Evolutionary conservation across 345 rosid genomes (phyloP).

Genomic region (Sisymbrium irio): DNA sequence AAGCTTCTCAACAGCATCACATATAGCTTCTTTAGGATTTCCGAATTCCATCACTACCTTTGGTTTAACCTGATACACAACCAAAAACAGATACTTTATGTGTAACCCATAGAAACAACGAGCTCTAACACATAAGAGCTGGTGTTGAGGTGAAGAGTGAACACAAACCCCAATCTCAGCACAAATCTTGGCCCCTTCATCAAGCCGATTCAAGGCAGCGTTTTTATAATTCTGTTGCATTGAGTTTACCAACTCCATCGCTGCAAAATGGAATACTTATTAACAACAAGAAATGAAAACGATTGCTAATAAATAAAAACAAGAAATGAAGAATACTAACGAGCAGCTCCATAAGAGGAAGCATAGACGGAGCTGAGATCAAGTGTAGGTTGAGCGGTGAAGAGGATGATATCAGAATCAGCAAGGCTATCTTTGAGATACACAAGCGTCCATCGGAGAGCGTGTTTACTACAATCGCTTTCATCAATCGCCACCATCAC

Average conservation of each 20-base stretch:
- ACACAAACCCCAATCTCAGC: conserved; percentile 48
- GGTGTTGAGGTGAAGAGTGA: not conserved
- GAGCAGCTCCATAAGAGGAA: conserved; percentile 53
- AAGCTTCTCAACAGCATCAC: conserved; percentile 56
- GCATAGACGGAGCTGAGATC: conserved; percentile 51
- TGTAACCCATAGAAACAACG: not conserved
- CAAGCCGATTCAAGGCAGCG: conserved; percentile 35
- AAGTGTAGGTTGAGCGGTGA: conserved; percentile 48
- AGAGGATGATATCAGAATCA: conserved; percentile 50
- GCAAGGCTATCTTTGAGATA: conserved; percentile 43
- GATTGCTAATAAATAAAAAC: not conserved
- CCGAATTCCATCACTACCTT: conserved; percentile 53
- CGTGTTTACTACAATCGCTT: conserved; percentile 64
- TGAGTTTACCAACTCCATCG: conserved; percentile 48
- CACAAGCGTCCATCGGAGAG: conserved; percentile 60
- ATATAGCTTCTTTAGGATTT: conserved; percentile 54
- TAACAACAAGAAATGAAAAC: not conserved
- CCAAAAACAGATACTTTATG: not conserved
- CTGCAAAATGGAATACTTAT: no score
- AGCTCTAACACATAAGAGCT: not conserved
- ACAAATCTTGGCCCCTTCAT: conserved; percentile 47
- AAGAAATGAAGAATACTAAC: conserved; percentile 31
- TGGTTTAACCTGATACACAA: conserved; percentile 46
- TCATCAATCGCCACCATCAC: conserved; percentile 82
- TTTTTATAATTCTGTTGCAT: conserved; percentile 55